Conservation (phyloP, 2,329 filamentous ascomycete species). For the Cladosporium halotolerans region DNA sequence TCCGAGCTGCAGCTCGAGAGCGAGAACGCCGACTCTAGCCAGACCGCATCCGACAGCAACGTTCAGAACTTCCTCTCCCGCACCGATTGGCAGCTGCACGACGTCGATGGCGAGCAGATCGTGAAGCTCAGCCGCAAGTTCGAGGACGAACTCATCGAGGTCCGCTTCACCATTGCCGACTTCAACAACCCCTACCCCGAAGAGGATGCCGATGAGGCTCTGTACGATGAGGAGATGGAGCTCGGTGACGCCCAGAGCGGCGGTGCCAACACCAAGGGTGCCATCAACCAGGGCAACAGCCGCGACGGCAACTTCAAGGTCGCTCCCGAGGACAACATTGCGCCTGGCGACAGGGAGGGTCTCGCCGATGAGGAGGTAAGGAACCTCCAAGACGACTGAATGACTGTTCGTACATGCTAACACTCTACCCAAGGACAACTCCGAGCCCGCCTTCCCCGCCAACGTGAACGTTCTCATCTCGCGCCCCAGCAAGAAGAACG, state of each 20-base stretch:
- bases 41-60: conserved; percentile 54
- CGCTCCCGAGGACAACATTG: conserved; percentile 50
- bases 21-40: conserved; percentile 53
- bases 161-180: conserved; percentile 80
- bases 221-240: conserved; percentile 32
- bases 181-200: conserved; percentile 53
- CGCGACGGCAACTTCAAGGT: conserved; percentile 48
- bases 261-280: conserved; percentile 51
- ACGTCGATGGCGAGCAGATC: conserved; percentile 78
- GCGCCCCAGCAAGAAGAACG: conserved; percentile 65
- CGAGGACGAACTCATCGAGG: conserved; percentile 78
- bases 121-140: conserved; percentile 77
- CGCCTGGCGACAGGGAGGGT: conserved; percentile 53
- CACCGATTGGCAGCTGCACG: conserved; percentile 70
- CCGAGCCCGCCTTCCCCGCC: conserved; percentile 56
- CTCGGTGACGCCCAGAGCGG: conserved; percentile 45
- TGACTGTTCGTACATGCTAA: conserved; percentile 33
- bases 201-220: conserved; percentile 44
- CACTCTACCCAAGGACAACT: conserved; percentile 2
- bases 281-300: conserved; percentile 49
- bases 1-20: conserved; percentile 79
- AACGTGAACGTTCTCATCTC: conserved; percentile 81
- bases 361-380: conserved; percentile 46
- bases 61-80: conserved; percentile 77
- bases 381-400: background rate